A percentile compares a stretch with the other conserved stretches of the same genome.
phyloP scores from a whole-genome alignment of 306 rosid genomes.

The Abrus precatorius region DNA sequence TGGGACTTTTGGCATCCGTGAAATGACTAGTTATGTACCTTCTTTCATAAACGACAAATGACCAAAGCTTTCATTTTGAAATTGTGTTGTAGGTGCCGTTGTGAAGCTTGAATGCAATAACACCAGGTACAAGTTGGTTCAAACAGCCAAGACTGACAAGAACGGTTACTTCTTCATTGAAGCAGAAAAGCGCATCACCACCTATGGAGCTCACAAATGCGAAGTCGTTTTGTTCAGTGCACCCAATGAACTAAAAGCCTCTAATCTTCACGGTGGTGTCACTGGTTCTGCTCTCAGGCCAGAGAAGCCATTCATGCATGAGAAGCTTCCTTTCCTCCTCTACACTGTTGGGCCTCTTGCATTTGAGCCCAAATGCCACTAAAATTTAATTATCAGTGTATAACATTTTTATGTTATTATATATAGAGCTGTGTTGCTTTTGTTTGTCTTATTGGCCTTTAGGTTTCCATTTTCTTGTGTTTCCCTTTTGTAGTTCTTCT shows the following conservation, averaged over 20 bases:
- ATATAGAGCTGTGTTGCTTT: neutral
- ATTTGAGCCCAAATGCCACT: constrained; percentile 72
- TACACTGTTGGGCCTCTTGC: constrained; percentile 84
- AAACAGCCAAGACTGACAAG: constrained; percentile 62
- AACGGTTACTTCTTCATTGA: constrained; percentile 82
- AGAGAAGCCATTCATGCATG: constrained; percentile 50
- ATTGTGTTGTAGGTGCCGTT: constrained; percentile 62
- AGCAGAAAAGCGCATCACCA: constrained; percentile 71
- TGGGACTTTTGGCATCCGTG: neutral
- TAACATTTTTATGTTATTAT: neutral
- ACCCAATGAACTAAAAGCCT: constrained; percentile 55
- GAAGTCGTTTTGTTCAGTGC: constrained; percentile 60
- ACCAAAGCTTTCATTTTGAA: constrained; percentile 8
- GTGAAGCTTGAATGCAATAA: constrained; percentile 79
- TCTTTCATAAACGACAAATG: constrained; percentile 41
- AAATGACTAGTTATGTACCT: neutral
- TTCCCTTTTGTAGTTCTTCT: neutral
- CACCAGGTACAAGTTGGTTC: constrained; percentile 56
- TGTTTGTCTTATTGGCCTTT: neutral
- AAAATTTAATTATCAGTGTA: neutral
- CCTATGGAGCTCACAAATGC: constrained; percentile 79
- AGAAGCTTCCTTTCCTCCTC: constrained; percentile 63
- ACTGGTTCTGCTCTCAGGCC: constrained; percentile 65
- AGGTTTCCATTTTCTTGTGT: neutral
- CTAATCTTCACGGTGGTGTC: constrained; percentile 69